These are phyloP conservation scores for Penicillium flavigenum DNA, from an alignment of 495 filamentous ascomycete genomes.

Conservation along the genomic window DNA sequence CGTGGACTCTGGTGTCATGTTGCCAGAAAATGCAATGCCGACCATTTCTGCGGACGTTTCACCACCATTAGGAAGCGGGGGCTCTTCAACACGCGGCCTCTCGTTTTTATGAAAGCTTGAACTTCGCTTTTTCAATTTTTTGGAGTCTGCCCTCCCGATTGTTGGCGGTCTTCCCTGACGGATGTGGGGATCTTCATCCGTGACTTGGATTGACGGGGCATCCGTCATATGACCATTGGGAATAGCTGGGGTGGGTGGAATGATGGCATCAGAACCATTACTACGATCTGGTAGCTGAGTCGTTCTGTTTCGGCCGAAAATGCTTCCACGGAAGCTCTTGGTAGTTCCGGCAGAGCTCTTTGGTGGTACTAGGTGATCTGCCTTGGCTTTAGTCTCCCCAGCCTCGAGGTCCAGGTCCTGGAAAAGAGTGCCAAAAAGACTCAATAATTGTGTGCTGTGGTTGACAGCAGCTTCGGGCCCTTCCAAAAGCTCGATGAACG, in stretches of 20 bases:
- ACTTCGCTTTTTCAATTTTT: conserved; percentile 49
- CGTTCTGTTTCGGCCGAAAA: conserved; percentile 61
- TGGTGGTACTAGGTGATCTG: conserved; percentile 51
- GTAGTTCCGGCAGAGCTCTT: conserved; percentile 69
- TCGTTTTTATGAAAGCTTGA: conserved; percentile 33
- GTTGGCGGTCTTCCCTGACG: conserved; percentile 24
- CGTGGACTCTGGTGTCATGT: conserved; percentile 22
- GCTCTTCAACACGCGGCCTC: conserved; percentile 19
- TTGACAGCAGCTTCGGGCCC: conserved; percentile 82
- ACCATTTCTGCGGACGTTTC: conserved; percentile 35
- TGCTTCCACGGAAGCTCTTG: conserved; percentile 71
- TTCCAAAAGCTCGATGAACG: conserved; percentile 77
- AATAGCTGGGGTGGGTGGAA: conserved; percentile 23
- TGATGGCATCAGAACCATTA: conserved; percentile 9
- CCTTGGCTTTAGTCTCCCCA: conserved; percentile 23
- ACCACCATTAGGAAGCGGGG: conserved; percentile 18
- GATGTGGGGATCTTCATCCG: conserved; percentile 37
- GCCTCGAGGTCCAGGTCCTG: conserved; percentile 49
- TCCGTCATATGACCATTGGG: conserved; percentile 25
- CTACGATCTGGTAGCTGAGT: conserved; percentile 35
- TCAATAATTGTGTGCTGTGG: conserved; percentile 74
- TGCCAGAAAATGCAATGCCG: conserved; percentile 43
- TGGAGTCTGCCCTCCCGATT: conserved; percentile 39
- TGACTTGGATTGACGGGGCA: conserved; percentile 51
- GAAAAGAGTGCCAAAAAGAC: conserved; percentile 79